Evolutionary conservation across 2,329 filamentous ascomycete species (phyloP).

Genomic region (Trichoderma semiorbis): DNA sequence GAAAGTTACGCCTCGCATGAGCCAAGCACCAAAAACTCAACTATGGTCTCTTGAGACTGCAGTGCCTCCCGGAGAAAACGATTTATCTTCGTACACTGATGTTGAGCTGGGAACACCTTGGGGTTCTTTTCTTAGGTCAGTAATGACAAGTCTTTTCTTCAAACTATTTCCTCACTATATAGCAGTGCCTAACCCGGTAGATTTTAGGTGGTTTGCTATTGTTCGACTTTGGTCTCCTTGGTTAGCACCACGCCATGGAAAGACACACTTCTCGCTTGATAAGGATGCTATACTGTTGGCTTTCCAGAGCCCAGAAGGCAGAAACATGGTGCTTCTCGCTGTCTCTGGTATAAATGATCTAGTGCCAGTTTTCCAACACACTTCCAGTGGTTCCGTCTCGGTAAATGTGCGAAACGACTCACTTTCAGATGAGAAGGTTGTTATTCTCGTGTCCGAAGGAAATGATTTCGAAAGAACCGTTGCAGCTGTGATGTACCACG

Average conservation of each 20-base stretch:
- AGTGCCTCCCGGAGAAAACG: constrained; percentile 54
- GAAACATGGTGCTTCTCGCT: constrained; percentile 73
- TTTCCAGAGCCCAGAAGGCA: constrained; percentile 69
- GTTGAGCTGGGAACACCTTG: constrained; percentile 62
- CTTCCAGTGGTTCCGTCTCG: constrained; percentile 61
- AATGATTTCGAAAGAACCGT: constrained; percentile 71
- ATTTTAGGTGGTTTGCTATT: constrained; percentile 70
- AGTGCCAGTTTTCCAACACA: constrained; percentile 64
- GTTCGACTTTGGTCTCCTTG: constrained; percentile 78
- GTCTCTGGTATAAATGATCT: constrained; percentile 72
- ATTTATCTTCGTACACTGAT: constrained; percentile 55
- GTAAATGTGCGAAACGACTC: constrained; percentile 72
- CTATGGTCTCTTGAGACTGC: constrained; percentile 65
- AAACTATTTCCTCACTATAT: background rate
- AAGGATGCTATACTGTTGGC: constrained; percentile 76
- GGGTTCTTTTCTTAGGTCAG: constrained; percentile 51
- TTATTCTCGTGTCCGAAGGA: constrained; percentile 68
- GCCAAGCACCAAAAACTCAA: constrained; percentile 65
- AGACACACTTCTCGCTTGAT: constrained; percentile 60
- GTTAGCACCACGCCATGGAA: constrained; percentile 85
- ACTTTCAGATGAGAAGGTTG: constrained; percentile 49
- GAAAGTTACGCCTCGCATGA: constrained; percentile 50
- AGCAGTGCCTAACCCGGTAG: background rate
- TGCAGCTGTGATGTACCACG: constrained; percentile 81
- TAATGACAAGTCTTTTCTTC: background rate